Base-by-base conservation (phyloP, 1,284 basidiomycete species). In the Singerocomus rubriflavus region DNA sequence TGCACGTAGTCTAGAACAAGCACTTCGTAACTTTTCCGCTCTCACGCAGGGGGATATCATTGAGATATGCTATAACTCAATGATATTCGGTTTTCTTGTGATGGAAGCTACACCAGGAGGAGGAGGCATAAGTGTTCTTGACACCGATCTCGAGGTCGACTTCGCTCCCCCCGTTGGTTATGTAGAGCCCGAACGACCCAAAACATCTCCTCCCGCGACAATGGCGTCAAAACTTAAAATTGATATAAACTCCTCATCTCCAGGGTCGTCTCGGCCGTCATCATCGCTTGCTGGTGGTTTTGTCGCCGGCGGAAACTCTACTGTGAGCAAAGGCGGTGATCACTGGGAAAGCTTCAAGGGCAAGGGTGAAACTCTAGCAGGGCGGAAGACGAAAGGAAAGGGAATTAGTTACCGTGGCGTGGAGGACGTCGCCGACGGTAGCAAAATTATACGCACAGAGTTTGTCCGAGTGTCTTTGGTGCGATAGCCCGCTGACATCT, bases 171-270 rank as follows among this genome's bases (percentile, higher is more conserved):
- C 86, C 11, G 78, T 88, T 16, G 86, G 85, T 32, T 89, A 88
- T 59, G 91, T 96, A 21, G 97, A 99, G 68, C 97, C 96, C 0
- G 85, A 92, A 57, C 82, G 88, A 36, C 87, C 88, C 6, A 90
- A 90, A 48, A 80, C 89, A 2, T 81, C 84, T 2, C 86, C 94
- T 2, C 85, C 87, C 9, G 71, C 90, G 9, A 98, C 95, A 2
- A 98, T 99, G 96, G 95, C 96, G 0, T 91, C 90, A 46, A 98
- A 98, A 72, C 81, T 98, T 50, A 94, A 94, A 68, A 98, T 99
- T 55, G 93, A 99, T 65, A 73, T 94, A 25, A 84, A 85, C 56
- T 86, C 84, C 2, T 85, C 88, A 10, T 90, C 89, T 13, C 87
- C 84, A 4, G 87, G 87, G 12, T 90, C 88, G 2, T 91, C 89